These are phyloP conservation scores for Aspergillus quadricinctus DNA, from an alignment of 2,329 filamentous ascomycete genomes.

Conservation along the genomic window DNA sequence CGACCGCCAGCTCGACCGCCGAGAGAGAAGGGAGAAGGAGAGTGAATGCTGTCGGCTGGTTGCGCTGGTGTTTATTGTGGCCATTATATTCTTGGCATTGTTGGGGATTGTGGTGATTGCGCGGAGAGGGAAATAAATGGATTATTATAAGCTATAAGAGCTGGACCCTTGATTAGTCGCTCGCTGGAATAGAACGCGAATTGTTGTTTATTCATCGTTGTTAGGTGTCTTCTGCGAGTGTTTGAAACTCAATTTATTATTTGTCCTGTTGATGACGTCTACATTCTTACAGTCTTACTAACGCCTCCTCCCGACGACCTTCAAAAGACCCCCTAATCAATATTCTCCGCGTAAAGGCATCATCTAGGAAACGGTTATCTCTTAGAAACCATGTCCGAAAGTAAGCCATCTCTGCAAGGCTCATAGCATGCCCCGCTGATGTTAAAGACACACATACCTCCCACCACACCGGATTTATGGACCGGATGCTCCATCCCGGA, in stretches of 20 bases:
- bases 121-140: no score
- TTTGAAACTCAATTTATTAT: no score
- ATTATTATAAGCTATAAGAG: no score
- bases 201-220: no score
- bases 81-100: background rate
- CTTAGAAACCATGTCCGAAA: background rate
- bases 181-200: no score
- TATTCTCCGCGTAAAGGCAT: background rate
- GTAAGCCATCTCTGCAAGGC: background rate
- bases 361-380: background rate
- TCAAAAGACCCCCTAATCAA: no score
- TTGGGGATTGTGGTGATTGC: background rate
- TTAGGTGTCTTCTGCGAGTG: no score
- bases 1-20: background rate
- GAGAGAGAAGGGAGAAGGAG: background rate
- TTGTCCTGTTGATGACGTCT: no score
- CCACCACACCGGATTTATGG: background rate
- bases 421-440: background rate
- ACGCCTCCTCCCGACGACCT: no score
- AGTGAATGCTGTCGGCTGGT: background rate
- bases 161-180: no score
- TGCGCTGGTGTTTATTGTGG: background rate
- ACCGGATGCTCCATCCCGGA: background rate
- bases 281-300: no score
- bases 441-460: background rate